Conservation (phyloP, 345 rosid genomes). For the Murraya koenigii region DNA sequence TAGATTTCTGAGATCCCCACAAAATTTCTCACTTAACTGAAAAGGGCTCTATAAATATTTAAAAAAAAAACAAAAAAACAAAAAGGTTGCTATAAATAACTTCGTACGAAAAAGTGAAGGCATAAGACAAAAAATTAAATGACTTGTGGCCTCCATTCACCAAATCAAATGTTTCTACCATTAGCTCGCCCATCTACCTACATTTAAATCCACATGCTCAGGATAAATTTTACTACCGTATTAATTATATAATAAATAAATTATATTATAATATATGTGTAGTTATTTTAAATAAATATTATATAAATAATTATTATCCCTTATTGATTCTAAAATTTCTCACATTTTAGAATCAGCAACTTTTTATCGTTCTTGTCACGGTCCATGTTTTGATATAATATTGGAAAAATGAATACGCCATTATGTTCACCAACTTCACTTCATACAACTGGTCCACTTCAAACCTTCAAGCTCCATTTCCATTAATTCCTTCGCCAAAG, state of each 20-base stretch:
- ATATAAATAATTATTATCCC: too few species aligned
- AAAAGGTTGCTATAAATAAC: not conserved
- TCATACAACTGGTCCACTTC: not conserved
- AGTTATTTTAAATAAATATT: too few species aligned
- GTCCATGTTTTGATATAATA: not conserved
- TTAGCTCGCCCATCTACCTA: not conserved
- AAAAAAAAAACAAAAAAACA: too few species aligned
- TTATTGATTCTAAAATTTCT: too few species aligned
- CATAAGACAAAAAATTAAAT: not conserved
- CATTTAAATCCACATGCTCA: not conserved
- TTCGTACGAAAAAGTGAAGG: not conserved
- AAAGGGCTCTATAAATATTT: not conserved
- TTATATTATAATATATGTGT: too few species aligned
- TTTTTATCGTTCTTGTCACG: not conserved
- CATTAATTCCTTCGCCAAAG: not conserved
- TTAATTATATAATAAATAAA: too few species aligned
- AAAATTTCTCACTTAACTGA: not conserved
- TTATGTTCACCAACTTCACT: not conserved
- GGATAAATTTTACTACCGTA: too few species aligned
- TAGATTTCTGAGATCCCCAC: not conserved
- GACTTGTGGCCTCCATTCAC: not conserved
- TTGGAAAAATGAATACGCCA: not conserved
- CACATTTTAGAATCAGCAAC: not conserved
- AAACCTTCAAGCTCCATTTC: not conserved
- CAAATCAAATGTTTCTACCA: not conserved